Evolutionary conservation across 1,284 basidiomycete genomes (phyloP), one percentile per base, ranked within the genome.

Genomic region (Amanita bisporigera): DNA sequence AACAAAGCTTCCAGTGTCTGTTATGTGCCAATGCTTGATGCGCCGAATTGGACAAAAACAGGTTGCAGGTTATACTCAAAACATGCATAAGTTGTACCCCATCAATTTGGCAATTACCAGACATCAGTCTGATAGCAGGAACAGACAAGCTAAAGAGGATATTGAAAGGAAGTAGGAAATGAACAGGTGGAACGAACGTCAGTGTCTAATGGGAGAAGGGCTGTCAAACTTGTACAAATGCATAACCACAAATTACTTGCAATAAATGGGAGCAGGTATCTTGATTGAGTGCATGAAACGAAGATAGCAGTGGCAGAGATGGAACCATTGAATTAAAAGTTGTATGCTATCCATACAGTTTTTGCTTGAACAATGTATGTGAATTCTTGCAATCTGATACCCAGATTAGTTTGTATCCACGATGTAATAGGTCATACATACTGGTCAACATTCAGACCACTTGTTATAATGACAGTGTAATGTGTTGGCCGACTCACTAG

Each of bases 251-350:
- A 21, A 26, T 24, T n/a, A 74, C 80, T 66, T 64, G 81, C 80
- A 82, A 55, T 82, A 82, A 5, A 82, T 80, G 0, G 81, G 81
- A 0, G 81, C 80, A 2, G 81, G 81, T 38, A 81, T 76, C 40
- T 77, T 79, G 10, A 81, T 79, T 4, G 79, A 75, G 17, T 80
- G 75, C 11, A 81, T 82, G 19, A 78, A 73, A 40, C 78, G 74
- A 14, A 77, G 74, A 63, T 81, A 82, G 41, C 74, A 75, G 58
- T 82, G 80, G 58, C 79, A 81, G 7, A 81, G 66, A 0, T 76
- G 68, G 60, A 76, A 81, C 4, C 76, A 77, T 33, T 58, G 5
- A 60, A 29, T 33, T n/a, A 36, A 10, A 50, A 14, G 29, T 19
- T 14, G 24, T n/a, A 17, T 14, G 47, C 11, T 41, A 54, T 29